Evolutionary conservation across 2,329 filamentous ascomycete species (phyloP), one percentile per base, ranked within the genome.

Genomic region (Apiospora malaysiana): DNA sequence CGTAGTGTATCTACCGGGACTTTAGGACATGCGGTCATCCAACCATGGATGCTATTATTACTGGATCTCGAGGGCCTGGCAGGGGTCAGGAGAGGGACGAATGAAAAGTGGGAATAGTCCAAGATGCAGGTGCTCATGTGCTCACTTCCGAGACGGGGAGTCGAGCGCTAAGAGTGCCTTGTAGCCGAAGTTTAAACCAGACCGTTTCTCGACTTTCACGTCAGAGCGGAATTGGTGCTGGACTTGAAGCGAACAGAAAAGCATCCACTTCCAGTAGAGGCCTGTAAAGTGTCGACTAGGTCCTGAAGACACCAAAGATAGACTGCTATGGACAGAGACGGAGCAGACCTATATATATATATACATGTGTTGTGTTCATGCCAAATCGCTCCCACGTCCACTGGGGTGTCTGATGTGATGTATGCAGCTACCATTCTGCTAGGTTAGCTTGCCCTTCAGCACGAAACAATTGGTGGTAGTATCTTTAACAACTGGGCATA

Each of bases 141-240:
- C 67, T 68, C 67, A 68, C 67, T 68, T 68, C 67, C 67, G 67
- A 68, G 67, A 68, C 67, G 67, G 67, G 46, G 46, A 68, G 43
- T 68, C 67, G 67, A 49, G 67, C 67, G 67, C 67, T 68, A 68
- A 68, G 45, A 56, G 32, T 51, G 37, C 45, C 67, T 68, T 68
- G 67, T 68, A 68, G 67, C 67, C 67, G 46, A 68, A 68, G 67
- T 68, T 43, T 68, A 68, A 68, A 68, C 45, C 37, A 68, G 32
- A 40, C 56, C 56, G 56, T 63, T 63, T 63, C 32, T 63, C 32
- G 37, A 40, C 27, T 14, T 59, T 63, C 56, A 63, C 56, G 56
- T 63, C 56, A 63, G 56, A 63, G 56, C 56, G 56, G 32, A 63
- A 63, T 63, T 63, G 14, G 42, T 45, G 56, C 21, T 63, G 27